phyloP scores from a whole-genome alignment of 768 basidiomycete species.

The Xanthoconium stramineum region DNA sequence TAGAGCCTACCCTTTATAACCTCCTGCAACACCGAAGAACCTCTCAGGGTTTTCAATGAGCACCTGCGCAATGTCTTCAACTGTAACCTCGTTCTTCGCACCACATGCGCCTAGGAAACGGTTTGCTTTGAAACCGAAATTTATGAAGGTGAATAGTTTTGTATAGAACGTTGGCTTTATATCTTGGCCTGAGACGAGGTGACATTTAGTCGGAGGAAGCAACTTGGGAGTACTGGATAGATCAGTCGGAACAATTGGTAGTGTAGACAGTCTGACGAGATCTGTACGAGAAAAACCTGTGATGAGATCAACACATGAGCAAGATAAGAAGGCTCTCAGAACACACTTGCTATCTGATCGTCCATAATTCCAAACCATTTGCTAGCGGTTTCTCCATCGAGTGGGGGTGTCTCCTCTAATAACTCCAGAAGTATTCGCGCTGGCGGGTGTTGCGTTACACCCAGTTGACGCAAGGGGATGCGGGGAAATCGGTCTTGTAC shows the following conservation, averaged over 20 bases:
- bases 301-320: background rate
- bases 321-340: background rate
- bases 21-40: no score
- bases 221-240: constrained; percentile 31
- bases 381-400: constrained; percentile 46
- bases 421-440: constrained; percentile 50
- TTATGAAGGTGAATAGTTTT: constrained; percentile 77
- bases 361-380: constrained; percentile 64
- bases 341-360: constrained; percentile 51
- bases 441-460: constrained; percentile 63
- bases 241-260: constrained; percentile 60
- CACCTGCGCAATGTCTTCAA: no score
- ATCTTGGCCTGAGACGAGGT: constrained; percentile 42
- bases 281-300: constrained; percentile 53
- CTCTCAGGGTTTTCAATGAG: no score
- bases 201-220: constrained; percentile 61
- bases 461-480: constrained; percentile 55
- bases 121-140: constrained; percentile 35
- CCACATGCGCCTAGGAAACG: no score
- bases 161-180: constrained; percentile 56
- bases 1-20: no score
- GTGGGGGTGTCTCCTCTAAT: constrained; percentile 53
- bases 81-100: no score
- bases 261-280: constrained; percentile 49
- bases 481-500: constrained; percentile 48